Evolutionary conservation across 2,329 filamentous ascomycete genomes (phyloP), one percentile per base, ranked within the genome.

Genomic region (Claviceps africana): DNA sequence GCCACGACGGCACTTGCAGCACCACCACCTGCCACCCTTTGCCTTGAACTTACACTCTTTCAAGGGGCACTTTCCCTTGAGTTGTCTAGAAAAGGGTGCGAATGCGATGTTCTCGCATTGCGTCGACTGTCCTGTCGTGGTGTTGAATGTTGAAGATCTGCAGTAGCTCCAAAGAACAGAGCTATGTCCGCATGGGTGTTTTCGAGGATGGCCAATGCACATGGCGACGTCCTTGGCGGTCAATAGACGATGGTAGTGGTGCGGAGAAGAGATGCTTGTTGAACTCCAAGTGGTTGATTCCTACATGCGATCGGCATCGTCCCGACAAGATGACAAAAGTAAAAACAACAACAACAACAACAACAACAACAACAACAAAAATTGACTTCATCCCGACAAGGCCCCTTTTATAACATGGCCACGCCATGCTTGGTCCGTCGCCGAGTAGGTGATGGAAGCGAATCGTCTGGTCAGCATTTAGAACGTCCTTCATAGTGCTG

Each of bases 11-110:
- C 77, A 80, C 35, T 67, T 59, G 61, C 77, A 80, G 56, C 77
- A 80, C n/a, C 65, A 70, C 77, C 77, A 79, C 31, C 62, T 68
- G 19, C 74, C 71, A 40, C 70, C 73, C 37, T 76, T 69, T 47
- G 68, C 67, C 52, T 70, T 70, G 62, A 73, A 79, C 56, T 72
- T 67, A 60, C 77, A 80, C 58, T 74, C 71, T 55, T 70, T 66
- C 21, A 79, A 63, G 13, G 74, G 73, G 50, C 77, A 79, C 42
- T 68, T 66, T 2, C 65, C 56, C 39, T 65, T 70, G 53, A 68
- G 69, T 39, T 69, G 63, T 57, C 76, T 73, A 2, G 40, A 11
- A 35, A 69, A 67, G 1, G 66, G 64, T 7, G 71, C 71, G 57
- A 77, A 76, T 8, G 69, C 72, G 35, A 69, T 68, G 51, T 75